Conservation (phyloP, 495 filamentous ascomycete genomes). For the Hyphodiscus hymeniophilus region DNA sequence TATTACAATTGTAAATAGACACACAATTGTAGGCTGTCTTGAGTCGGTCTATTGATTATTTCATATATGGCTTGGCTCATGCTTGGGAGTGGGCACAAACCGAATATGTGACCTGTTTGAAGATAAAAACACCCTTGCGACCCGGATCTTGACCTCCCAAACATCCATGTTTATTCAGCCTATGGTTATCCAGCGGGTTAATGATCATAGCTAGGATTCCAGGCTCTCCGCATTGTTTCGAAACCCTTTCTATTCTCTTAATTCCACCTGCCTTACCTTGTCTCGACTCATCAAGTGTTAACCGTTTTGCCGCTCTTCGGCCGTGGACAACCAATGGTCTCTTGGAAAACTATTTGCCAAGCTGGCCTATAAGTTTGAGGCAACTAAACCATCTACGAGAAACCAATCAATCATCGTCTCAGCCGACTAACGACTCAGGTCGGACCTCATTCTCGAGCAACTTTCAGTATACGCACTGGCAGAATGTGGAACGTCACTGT, state of each 20-base stretch:
- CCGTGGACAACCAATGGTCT: neutral
- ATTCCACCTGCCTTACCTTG: constrained; percentile 9
- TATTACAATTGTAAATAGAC: neutral
- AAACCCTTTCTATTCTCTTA: constrained; percentile 2
- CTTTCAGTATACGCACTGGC: neutral
- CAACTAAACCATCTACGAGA: neutral
- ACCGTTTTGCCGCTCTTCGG: neutral
- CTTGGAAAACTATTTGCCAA: constrained; percentile 7
- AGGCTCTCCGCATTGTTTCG: constrained; percentile 17
- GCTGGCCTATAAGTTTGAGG: constrained; percentile 5
- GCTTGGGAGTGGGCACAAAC: constrained; percentile 15
- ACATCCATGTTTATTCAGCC: constrained; percentile 9
- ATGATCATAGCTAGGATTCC: neutral
- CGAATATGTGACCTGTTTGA: constrained; percentile 12
- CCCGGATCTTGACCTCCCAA: neutral
- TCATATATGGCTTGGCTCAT: constrained; percentile 11
- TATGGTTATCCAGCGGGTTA: neutral
- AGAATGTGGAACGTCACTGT: neutral
- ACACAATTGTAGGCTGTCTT: constrained; percentile 8
- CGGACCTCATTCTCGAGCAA: neutral
- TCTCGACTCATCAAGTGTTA: neutral
- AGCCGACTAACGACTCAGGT: neutral
- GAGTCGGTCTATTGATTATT: constrained; percentile 3
- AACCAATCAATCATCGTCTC: neutral
- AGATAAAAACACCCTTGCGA: constrained; percentile 7